These are phyloP conservation scores for Arachis stenosperma DNA, from an alignment of 306 rosid genomes.

Conservation along the genomic window DNA sequence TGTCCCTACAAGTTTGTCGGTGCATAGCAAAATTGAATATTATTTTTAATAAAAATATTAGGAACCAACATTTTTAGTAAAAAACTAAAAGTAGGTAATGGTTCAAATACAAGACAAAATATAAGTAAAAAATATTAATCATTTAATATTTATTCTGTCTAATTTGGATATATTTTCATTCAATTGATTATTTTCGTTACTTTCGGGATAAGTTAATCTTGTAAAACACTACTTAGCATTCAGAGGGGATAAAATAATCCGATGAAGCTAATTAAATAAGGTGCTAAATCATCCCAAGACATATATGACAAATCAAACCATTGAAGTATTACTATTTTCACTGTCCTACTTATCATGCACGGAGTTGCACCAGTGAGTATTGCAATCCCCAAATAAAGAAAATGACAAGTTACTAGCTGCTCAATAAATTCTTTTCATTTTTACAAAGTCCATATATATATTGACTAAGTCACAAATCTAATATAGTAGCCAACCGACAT, in stretches of 20 bases:
- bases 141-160: too few species aligned
- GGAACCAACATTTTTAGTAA: too few species aligned
- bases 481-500: too few species aligned
- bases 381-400: neutral
- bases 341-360: neutral
- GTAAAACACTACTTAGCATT: neutral
- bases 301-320: neutral
- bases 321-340: neutral
- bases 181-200: neutral
- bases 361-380: neutral
- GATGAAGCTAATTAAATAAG: neutral
- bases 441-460: neutral
- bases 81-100: too few species aligned
- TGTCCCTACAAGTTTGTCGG: too few species aligned
- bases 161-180: neutral
- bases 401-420: neutral
- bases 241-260: neutral
- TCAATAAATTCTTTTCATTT: slow-evolving; percentile 1
- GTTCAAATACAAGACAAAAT: too few species aligned
- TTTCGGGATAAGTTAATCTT: neutral
- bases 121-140: too few species aligned
- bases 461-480: too few species aligned
- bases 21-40: too few species aligned
- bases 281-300: neutral
- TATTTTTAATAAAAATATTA: too few species aligned